phyloP scores from a whole-genome alignment of 2,329 filamentous ascomycete species.

The Ophiostoma angusticollis region DNA sequence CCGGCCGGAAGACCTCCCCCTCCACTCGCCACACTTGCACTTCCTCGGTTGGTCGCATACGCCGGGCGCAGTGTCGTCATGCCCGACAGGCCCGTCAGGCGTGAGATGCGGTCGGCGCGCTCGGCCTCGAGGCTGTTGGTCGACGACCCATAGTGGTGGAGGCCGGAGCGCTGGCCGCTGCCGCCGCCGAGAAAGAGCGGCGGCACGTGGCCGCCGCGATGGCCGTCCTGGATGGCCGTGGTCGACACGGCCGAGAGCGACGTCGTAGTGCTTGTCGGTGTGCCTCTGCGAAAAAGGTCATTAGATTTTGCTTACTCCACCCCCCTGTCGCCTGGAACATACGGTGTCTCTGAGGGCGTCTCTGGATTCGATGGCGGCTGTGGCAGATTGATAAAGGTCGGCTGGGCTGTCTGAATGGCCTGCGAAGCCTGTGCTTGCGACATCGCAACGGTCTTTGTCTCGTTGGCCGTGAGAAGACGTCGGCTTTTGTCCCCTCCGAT shows the following conservation, averaged over 20 bases:
- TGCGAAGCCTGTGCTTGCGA: conserved; percentile 7
- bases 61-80: conserved; percentile 57
- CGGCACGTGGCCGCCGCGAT: conserved; percentile 52
- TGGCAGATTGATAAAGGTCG: conserved; percentile 72
- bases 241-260: conserved; percentile 86
- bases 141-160: conserved; percentile 47
- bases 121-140: conserved; percentile 76
- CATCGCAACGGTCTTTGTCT: background rate
- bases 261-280: conserved; percentile 83
- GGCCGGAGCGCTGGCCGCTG: conserved; percentile 40
- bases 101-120: conserved; percentile 88
- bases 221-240: conserved; percentile 91
- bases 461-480: background rate
- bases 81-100: conserved; percentile 80
- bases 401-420: conserved; percentile 23
- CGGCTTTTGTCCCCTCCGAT: too few relatives aligned
- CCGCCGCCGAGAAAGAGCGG: conserved; percentile 3
- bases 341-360: conserved; percentile 85
- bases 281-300: conserved; percentile 49
- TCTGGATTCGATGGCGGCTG: conserved; percentile 70
- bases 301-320: background rate
- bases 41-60: conserved; percentile 14
- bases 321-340: conserved; percentile 26
- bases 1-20: too few relatives aligned
- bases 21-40: conserved; percentile 13